These are phyloP conservation scores for Podaxis mareebaensis DNA, from an alignment of 768 basidiomycete species.

Conservation along the genomic window DNA sequence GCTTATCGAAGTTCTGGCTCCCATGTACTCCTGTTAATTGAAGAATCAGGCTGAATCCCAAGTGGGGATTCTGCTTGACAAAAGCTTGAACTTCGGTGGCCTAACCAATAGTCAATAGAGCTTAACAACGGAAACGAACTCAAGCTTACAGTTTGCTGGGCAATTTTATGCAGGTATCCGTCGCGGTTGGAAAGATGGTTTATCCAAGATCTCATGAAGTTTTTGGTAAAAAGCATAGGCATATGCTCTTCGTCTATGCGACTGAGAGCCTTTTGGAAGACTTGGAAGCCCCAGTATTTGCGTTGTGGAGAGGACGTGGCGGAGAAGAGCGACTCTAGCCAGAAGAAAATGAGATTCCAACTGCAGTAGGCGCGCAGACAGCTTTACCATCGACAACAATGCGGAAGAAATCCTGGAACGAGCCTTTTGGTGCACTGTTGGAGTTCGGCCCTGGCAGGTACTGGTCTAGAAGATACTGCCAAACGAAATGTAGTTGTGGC, in stretches of 20 bases:
- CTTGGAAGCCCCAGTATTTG: constrained; percentile 95
- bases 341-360: constrained; percentile 4
- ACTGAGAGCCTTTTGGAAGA: constrained; percentile 79
- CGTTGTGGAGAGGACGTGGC: constrained; percentile 81
- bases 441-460: constrained; percentile 56
- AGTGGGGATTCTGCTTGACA: constrained; percentile 71
- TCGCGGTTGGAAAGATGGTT: constrained; percentile 90
- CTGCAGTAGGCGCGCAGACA: neutral
- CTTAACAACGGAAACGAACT: neutral
- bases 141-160: constrained; percentile 71
- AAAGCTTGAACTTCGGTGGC: constrained; percentile 74
- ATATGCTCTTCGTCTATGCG: constrained; percentile 65
- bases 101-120: constrained; percentile 35
- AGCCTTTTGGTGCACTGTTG: constrained; percentile 44
- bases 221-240: constrained; percentile 89
- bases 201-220: constrained; percentile 96
- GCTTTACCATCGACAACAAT: constrained; percentile 85
- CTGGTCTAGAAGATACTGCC: constrained; percentile 79
- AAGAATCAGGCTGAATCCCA: constrained; percentile 83
- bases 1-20: constrained; percentile 84
- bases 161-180: constrained; percentile 87
- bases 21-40: constrained; percentile 85
- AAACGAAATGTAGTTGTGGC: constrained; percentile 89
- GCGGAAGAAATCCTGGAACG: constrained; percentile 90
- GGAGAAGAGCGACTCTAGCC: constrained; percentile 82